Base-by-base conservation (phyloP, 2,329 filamentous ascomycete species). In the Monosporascus sp. region DNA sequence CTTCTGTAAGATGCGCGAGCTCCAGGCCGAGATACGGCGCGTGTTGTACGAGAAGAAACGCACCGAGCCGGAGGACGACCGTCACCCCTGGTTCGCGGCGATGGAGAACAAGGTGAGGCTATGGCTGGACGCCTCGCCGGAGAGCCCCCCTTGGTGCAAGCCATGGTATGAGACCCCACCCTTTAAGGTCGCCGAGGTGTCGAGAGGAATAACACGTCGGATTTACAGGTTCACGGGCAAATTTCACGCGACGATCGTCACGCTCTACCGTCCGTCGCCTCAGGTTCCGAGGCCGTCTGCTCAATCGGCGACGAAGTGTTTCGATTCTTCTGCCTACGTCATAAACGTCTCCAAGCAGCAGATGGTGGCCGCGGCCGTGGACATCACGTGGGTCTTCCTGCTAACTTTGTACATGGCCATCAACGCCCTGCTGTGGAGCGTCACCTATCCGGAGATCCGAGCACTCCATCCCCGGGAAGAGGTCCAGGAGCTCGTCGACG, bases 321-420 rank as follows among this genome's bases (percentile, higher is more conserved):
- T 88, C 65, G 86, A 94, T 46, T 91, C 90, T 41, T 86, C 90
- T 47, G 79, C 86, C 11, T 89, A 85, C 70, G 92, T 96, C 65
- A 89, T 97, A 62, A 80, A 86, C 59, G 83, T 93, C 67, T 87
- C 91, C 45, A 84, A 83, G 65, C 85, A 88, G 63, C 91, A 96
- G 69, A 87, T 96, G 65, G 82, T 87, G 59, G 85, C 81, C 17
- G 80, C 82, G 15, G 85, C 85, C 22, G 83, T 94, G 11, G 93
- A 97, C 65, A 78, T 97, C 55, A 97, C 92, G 1, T 97, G 93
- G 93, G 87, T 96, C 44, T 96, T 96, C 65, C 83, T 96, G 1
- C 81, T 96, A 54, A 86, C 88, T 20, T 80, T 97, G 41, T 97
- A 95, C 73, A 94, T 95, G 84, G 86, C 89, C 5, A 80, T 97